These are phyloP conservation scores for Penicillium sp. DNA, from an alignment of 2,329 filamentous ascomycete species.

Conservation along the genomic window DNA sequence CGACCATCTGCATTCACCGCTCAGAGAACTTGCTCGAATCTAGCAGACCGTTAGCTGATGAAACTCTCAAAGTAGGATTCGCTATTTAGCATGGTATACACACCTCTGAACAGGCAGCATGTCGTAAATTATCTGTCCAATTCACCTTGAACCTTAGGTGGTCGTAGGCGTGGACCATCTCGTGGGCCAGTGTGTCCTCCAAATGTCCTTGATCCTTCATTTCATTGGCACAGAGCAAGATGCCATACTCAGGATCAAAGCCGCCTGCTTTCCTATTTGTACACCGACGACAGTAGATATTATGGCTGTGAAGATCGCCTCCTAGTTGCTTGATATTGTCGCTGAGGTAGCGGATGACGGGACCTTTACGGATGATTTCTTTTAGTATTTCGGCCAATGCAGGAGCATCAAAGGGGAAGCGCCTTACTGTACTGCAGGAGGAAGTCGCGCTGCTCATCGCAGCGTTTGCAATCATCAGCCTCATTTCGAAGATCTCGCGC, in stretches of 20 bases:
- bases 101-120: conserved; percentile 93
- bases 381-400: background rate
- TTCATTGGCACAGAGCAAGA: conserved; percentile 90
- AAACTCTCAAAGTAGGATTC: background rate
- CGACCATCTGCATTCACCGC: conserved; percentile 89
- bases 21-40: conserved; percentile 91
- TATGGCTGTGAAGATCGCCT: conserved; percentile 69
- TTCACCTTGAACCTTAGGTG: conserved; percentile 89
- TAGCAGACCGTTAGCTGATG: conserved; percentile 36
- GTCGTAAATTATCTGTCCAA: conserved; percentile 74
- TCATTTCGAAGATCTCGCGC: conserved; percentile 75
- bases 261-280: conserved; percentile 73
- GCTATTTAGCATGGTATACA: background rate
- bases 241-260: conserved; percentile 83
- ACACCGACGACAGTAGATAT: conserved; percentile 82
- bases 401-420: background rate
- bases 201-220: conserved; percentile 76
- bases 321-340: conserved; percentile 79
- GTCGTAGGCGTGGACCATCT: conserved; percentile 98
- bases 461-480: conserved; percentile 73
- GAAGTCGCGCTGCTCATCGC: conserved; percentile 80
- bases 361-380: conserved; percentile 48
- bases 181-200: conserved; percentile 92
- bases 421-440: conserved; percentile 70
- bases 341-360: conserved; percentile 81